phyloP scores from a whole-genome alignment of 495 filamentous ascomycete species.

The Talaromyces borbonicus region DNA sequence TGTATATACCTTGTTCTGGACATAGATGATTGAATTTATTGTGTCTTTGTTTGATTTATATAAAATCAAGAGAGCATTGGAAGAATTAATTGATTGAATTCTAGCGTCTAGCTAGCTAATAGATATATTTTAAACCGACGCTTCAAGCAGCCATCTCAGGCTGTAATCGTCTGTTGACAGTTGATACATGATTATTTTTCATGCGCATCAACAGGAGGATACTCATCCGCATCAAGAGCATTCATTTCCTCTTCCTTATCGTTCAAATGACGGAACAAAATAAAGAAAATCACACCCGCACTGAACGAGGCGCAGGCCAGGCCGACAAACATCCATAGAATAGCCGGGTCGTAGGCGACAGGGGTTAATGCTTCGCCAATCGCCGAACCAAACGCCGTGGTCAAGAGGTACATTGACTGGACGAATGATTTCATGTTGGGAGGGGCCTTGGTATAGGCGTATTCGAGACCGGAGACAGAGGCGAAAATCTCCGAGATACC shows the following conservation, averaged over 20 bases:
- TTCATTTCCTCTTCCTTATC: conserved; percentile 38
- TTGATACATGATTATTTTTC: too few species aligned
- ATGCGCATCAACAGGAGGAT: background rate
- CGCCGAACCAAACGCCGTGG: conserved; percentile 60
- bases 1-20: too few species aligned
- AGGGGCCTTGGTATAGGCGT: conserved; percentile 79
- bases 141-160: too few species aligned
- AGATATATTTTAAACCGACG: too few species aligned
- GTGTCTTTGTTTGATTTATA: too few species aligned
- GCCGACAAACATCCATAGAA: conserved; percentile 58
- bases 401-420: conserved; percentile 62
- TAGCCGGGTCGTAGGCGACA: conserved; percentile 57
- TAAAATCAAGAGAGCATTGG: too few species aligned
- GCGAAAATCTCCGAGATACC: conserved; percentile 68
- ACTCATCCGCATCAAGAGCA: conserved; percentile 31
- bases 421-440: conserved; percentile 76
- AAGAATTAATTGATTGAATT: too few species aligned
- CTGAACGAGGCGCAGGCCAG: conserved; percentile 42
- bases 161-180: too few species aligned
- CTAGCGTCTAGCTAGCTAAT: too few species aligned
- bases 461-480: conserved; percentile 59
- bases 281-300: conserved; percentile 36
- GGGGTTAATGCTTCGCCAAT: conserved; percentile 63
- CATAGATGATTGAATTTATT: too few species aligned
- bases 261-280: conserved; percentile 34